These are phyloP conservation scores for Pleurostoma richardsiae DNA, from an alignment of 2,329 filamentous ascomycete genomes.

Conservation along the genomic window DNA sequence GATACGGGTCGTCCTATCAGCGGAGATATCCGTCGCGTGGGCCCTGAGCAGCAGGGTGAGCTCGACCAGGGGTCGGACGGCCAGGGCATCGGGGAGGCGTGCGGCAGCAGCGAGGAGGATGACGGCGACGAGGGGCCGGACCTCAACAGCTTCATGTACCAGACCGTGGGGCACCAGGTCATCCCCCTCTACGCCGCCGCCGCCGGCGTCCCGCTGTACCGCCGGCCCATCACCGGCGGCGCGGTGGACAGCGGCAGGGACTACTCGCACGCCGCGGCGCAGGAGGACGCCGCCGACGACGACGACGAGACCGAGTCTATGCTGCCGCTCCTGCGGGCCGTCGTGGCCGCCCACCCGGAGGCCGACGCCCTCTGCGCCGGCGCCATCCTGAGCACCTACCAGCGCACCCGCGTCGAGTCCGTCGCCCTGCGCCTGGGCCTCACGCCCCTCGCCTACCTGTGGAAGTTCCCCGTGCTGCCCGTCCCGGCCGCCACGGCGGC, in stretches of 20 bases:
- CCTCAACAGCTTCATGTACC: conserved; percentile 98
- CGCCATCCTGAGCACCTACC: conserved; percentile 91
- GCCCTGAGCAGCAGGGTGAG: not conserved
- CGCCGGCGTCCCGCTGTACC: conserved; percentile 77
- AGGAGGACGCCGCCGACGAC: conserved; percentile 7
- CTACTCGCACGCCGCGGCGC: conserved; percentile 40
- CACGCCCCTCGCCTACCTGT: conserved; percentile 78
- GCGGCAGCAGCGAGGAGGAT: conserved; percentile 23
- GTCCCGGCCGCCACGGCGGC: conserved; percentile 20
- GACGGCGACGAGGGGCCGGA: conserved; percentile 49
- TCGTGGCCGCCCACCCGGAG: conserved; percentile 66
- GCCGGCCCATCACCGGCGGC: conserved; percentile 67
- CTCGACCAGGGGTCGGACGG: conserved; percentile 2
- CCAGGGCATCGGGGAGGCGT: conserved; percentile 6
- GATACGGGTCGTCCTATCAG: not conserved
- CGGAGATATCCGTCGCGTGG: not conserved
- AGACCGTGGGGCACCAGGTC: conserved; percentile 86
- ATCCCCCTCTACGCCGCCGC: conserved; percentile 80
- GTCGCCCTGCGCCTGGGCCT: conserved; percentile 82
- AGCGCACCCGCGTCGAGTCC: conserved; percentile 91
- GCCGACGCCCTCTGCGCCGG: conserved; percentile 86
- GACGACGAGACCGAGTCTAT: conserved; percentile 87
- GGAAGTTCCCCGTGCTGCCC: conserved; percentile 80
- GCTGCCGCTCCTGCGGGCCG: conserved; percentile 63
- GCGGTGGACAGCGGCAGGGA: conserved; percentile 68